These are phyloP conservation scores for Jaltomata sinuosa DNA, from an alignment of 257 asterid species.

Conservation along the genomic window DNA sequence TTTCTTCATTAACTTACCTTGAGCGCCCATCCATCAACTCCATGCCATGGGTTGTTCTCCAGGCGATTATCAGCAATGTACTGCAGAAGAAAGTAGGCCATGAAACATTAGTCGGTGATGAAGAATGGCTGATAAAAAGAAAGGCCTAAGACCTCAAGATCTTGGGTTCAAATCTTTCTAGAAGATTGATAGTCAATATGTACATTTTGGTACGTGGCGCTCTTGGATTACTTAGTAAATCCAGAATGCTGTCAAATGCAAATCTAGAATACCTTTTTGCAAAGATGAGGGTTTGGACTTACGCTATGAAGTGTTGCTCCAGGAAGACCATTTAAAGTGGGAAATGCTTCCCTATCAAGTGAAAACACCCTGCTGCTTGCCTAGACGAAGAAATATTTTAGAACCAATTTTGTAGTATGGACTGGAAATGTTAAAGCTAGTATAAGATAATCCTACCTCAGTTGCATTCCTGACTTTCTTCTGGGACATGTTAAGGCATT, in stretches of 20 bases:
- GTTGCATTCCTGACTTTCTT: constrained; percentile 93
- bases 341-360: constrained; percentile 87
- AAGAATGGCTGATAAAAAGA: neutral
- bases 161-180: neutral
- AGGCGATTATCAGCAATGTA: constrained; percentile 65
- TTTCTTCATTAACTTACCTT: constrained; percentile 38
- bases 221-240: neutral
- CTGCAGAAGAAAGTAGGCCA: constrained; percentile 25
- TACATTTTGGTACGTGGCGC: neutral
- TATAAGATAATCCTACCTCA: constrained; percentile 48
- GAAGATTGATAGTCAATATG: neutral
- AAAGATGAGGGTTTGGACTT: constrained; percentile 16
- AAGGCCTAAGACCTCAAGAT: neutral
- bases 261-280: neutral
- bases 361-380: constrained; percentile 84
- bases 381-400: constrained; percentile 28
- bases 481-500: constrained; percentile 72
- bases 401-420: neutral
- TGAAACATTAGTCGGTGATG: neutral
- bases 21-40: constrained; percentile 69
- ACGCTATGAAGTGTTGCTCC: constrained; percentile 89
- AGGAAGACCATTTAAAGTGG: constrained; percentile 79
- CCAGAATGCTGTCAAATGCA: neutral
- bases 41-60: constrained; percentile 87
- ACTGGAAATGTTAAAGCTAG: neutral